A percentile compares a stretch with the other conserved stretches of the same genome.
Conservation (phyloP, 768 basidiomycete genomes). For the Amanita jacksonii region DNA sequence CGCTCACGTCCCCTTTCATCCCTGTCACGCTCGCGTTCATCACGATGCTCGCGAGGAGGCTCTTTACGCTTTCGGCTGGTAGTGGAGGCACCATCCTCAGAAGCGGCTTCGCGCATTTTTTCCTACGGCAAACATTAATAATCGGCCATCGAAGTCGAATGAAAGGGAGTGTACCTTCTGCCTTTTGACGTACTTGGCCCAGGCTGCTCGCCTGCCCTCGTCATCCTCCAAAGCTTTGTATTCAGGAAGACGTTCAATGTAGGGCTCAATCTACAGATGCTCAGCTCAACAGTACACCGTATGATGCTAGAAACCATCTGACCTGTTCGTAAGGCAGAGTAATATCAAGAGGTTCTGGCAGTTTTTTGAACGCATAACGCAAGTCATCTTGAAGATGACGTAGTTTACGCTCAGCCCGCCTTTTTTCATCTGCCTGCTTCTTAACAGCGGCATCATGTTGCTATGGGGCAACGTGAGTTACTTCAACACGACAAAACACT, state of each 20-base stretch:
- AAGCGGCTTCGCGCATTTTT: constrained; percentile 63
- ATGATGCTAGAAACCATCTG: neutral
- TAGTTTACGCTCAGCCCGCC: constrained; percentile 74
- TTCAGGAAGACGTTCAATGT: constrained; percentile 77
- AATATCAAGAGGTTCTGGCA: constrained; percentile 74
- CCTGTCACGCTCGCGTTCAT: constrained; percentile 38
- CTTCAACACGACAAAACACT: constrained; percentile 1
- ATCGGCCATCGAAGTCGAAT: neutral
- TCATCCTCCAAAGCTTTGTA: constrained; percentile 85
- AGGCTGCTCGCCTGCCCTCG: constrained; percentile 73
- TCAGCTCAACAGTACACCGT: neutral
- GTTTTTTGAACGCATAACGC: constrained; percentile 89
- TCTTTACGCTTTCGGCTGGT: constrained; percentile 79
- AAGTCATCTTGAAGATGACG: constrained; percentile 92
- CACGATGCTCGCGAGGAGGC: constrained; percentile 42
- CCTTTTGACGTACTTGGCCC: constrained; percentile 79
- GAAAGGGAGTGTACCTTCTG: constrained; percentile 57
- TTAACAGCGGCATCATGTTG: constrained; percentile 61
- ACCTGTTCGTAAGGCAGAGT: constrained; percentile 75
- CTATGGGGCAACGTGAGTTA: constrained; percentile 28
- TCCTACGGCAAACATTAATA: constrained; percentile 44
- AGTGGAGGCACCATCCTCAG: constrained; percentile 78
- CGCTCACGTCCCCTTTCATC: constrained; percentile 14
- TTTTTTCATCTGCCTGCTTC: constrained; percentile 78
- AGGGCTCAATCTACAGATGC: constrained; percentile 46